Evolutionary conservation across 768 basidiomycete species (phyloP).

Genomic region (Gyrodon lividus): DNA sequence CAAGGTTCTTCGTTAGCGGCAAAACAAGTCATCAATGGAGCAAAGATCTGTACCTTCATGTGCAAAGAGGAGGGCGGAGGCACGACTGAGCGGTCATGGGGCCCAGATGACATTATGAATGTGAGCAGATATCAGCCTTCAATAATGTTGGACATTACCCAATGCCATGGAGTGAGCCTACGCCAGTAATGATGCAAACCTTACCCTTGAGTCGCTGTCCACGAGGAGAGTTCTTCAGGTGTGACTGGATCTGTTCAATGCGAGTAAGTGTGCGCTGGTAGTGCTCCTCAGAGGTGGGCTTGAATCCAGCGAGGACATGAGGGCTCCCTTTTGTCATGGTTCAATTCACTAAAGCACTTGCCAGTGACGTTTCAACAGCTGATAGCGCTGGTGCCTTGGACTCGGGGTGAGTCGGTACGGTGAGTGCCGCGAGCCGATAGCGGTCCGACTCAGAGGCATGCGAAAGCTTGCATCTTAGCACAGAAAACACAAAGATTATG

Average conservation of each 20-base stretch:
- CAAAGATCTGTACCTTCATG: constrained; percentile 65
- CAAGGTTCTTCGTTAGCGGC: constrained; percentile 1
- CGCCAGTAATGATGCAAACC: constrained; percentile 87
- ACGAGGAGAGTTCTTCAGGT: constrained; percentile 55
- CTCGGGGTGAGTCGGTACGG: no score
- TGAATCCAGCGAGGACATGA: constrained; percentile 3
- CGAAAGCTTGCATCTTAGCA: no score
- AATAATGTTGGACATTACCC: constrained; percentile 50
- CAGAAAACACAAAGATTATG: neutral
- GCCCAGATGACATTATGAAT: constrained; percentile 4
- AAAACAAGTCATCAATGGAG: constrained; percentile 1
- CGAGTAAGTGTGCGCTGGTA: constrained; percentile 62
- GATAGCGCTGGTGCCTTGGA: no score
- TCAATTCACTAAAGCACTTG: neutral
- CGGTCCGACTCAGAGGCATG: no score
- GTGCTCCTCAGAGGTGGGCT: constrained; percentile 44
- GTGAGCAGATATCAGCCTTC: constrained; percentile 10
- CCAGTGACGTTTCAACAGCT: neutral
- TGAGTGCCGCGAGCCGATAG: no score
- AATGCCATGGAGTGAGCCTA: constrained; percentile 83
- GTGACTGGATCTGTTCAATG: constrained; percentile 65
- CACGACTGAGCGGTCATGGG: constrained; percentile 49
- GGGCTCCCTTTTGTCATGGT: constrained; percentile 20
- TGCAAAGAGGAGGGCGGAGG: constrained; percentile 69
- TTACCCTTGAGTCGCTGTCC: constrained; percentile 64